phyloP scores from a whole-genome alignment of 257 asterid genomes.

The Solanum stenotomum region DNA sequence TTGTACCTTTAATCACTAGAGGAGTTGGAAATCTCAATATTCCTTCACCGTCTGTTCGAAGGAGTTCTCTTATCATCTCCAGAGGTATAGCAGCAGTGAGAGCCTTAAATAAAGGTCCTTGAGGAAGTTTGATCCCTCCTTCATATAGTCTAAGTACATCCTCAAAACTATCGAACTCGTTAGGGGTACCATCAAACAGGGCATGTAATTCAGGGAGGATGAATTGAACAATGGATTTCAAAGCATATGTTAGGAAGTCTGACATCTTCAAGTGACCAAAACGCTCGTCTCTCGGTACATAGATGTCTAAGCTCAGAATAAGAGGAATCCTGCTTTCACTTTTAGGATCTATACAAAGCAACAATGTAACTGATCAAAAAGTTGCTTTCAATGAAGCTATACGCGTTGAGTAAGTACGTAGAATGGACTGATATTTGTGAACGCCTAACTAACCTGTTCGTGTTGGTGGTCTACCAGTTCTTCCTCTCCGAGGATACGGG shows the following conservation, averaged over 20 bases:
- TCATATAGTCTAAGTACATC: too few species aligned
- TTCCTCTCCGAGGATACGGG: slow-evolving; percentile 11
- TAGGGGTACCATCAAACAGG: too few species aligned
- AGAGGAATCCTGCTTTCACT: slow-evolving; percentile 18
- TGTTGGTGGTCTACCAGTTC: slow-evolving; percentile 4
- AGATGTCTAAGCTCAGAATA: slow-evolving; percentile 6
- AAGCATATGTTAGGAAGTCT: too few species aligned
- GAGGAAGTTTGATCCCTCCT: too few species aligned
- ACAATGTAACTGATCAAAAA: neutral
- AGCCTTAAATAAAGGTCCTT: too few species aligned
- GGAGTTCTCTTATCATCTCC: slow-evolving; percentile 5
- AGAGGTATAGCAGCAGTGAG: too few species aligned
- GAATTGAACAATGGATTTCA: too few species aligned
- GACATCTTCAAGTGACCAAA: too few species aligned
- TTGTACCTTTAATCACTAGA: too few species aligned
- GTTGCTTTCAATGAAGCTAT: neutral
- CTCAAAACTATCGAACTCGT: too few species aligned
- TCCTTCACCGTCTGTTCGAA: slow-evolving; percentile 13
- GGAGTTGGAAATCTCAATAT: slow-evolving; percentile 9
- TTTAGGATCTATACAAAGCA: slow-evolving; percentile 12
- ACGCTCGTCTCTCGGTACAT: too few species aligned
- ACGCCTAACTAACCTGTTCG: neutral
- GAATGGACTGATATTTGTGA: neutral
- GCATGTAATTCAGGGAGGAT: too few species aligned
- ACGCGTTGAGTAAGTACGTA: neutral